phyloP scores from a whole-genome alignment of 345 rosid genomes.

The Angophora floribunda region DNA sequence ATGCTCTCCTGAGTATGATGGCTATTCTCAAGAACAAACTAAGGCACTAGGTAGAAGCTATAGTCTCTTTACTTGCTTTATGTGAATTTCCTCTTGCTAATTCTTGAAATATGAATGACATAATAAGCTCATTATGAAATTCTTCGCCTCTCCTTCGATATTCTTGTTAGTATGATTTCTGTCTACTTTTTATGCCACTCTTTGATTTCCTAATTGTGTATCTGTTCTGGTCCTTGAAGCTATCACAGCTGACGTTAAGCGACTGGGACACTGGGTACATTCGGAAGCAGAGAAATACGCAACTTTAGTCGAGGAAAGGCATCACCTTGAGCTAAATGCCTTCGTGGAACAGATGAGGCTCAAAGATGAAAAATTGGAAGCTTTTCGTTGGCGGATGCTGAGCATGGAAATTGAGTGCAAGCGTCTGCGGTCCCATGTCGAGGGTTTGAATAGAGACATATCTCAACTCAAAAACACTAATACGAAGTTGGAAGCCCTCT shows the following conservation, averaged over 20 bases:
- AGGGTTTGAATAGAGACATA: constrained; percentile 48
- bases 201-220: background rate
- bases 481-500: constrained; percentile 38
- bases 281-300: constrained; percentile 58
- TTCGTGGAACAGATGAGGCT: constrained; percentile 67
- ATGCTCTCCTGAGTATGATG: constrained; percentile 22
- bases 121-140: background rate
- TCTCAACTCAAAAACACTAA: constrained; percentile 49
- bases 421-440: constrained; percentile 51
- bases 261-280: constrained; percentile 45
- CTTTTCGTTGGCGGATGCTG: constrained; percentile 54
- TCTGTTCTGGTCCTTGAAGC: constrained; percentile 20
- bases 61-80: background rate
- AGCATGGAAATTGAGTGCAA: constrained; percentile 77
- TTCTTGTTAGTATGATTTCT: background rate
- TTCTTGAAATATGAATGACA: background rate
- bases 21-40: constrained; percentile 26
- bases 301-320: constrained; percentile 44
- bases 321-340: constrained; percentile 57
- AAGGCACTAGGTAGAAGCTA: constrained; percentile 16
- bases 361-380: constrained; percentile 78
- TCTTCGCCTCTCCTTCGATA: background rate
- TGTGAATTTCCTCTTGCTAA: background rate
- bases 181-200: background rate
- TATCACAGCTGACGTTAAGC: constrained; percentile 29